These are phyloP conservation scores for Lecanosticta acicola DNA, from an alignment of 2,329 filamentous ascomycete species.

Conservation along the genomic window DNA sequence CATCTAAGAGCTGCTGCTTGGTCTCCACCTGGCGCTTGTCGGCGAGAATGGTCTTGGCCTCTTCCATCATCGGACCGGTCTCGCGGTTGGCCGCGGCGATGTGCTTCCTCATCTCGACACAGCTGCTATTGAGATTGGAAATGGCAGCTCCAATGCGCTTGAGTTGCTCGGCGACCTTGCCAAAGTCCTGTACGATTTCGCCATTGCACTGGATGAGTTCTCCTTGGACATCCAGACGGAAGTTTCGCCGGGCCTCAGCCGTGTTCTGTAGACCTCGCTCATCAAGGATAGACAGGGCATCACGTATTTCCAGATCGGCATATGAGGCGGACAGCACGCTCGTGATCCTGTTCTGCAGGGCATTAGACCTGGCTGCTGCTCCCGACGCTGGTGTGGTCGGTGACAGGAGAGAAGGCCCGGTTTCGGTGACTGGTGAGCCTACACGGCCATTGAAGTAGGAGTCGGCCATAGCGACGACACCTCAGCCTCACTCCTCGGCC, in stretches of 20 bases:
- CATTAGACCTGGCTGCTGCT: slow-evolving; percentile 47
- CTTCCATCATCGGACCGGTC: slow-evolving; percentile 67
- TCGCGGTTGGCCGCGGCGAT: slow-evolving; percentile 69
- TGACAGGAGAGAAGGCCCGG: slow-evolving; percentile 6
- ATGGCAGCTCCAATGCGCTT: slow-evolving; percentile 76
- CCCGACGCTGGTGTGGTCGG: slow-evolving; percentile 16
- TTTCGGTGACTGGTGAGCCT: slow-evolving; percentile 15
- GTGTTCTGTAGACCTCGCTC: slow-evolving; percentile 65
- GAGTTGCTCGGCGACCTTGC: slow-evolving; percentile 86
- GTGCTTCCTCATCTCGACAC: slow-evolving; percentile 72
- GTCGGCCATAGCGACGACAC: slow-evolving; percentile 16
- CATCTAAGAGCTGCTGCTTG: slow-evolving; percentile 70
- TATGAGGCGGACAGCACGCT: slow-evolving; percentile 86
- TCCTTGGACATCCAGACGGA: slow-evolving; percentile 79
- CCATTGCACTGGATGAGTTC: slow-evolving; percentile 93
- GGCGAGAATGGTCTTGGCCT: slow-evolving; percentile 66
- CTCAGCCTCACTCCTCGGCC: too few relatives aligned
- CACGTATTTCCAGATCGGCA: slow-evolving; percentile 83
- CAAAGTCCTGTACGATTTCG: slow-evolving; percentile 81
- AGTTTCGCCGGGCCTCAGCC: slow-evolving; percentile 68
- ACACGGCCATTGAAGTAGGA: slow-evolving; percentile 22
- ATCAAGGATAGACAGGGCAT: slow-evolving; percentile 75
- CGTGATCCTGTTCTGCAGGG: slow-evolving; percentile 75
- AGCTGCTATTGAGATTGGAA: slow-evolving; percentile 69
- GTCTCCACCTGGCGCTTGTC: slow-evolving; percentile 69